Conservation (phyloP, 129 eudicot genomes). For the Flaveria bidentis region DNA sequence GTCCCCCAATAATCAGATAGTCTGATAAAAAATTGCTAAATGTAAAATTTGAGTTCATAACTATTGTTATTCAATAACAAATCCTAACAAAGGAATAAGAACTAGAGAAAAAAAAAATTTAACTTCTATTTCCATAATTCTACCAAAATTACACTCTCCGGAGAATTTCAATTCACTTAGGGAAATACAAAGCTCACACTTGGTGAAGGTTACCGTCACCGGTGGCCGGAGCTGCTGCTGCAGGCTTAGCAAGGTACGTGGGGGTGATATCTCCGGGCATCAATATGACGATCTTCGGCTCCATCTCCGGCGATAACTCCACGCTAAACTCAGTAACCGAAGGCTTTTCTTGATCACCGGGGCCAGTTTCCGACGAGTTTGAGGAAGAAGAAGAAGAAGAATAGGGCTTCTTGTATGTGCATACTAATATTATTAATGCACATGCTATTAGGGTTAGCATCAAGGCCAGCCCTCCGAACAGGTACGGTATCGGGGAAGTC, state of each 20-base stretch:
- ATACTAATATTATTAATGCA: constrained; percentile 59
- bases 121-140: not conserved
- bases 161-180: not conserved
- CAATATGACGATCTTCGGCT: constrained; percentile 54
- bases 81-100: not conserved
- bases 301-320: constrained; percentile 48
- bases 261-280: constrained; percentile 77
- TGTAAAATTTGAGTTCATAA: not conserved
- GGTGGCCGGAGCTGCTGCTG: constrained; percentile 29
- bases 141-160: constrained; percentile 21
- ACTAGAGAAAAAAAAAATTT: not conserved
- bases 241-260: constrained; percentile 62
- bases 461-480: constrained; percentile 55
- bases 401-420: constrained; percentile 42
- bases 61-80: not conserved
- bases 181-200: constrained; percentile 27
- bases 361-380: constrained; percentile 14
- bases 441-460: constrained; percentile 50
- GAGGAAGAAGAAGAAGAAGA: constrained; percentile 25
- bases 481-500: constrained; percentile 60
- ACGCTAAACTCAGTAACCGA: constrained; percentile 26
- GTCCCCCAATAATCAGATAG: too few species aligned
- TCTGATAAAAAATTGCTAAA: too few species aligned
- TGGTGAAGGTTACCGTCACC: constrained; percentile 15
- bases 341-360: constrained; percentile 29